Conservation (phyloP, 257 asterid species). For the Misopates orontium region DNA sequence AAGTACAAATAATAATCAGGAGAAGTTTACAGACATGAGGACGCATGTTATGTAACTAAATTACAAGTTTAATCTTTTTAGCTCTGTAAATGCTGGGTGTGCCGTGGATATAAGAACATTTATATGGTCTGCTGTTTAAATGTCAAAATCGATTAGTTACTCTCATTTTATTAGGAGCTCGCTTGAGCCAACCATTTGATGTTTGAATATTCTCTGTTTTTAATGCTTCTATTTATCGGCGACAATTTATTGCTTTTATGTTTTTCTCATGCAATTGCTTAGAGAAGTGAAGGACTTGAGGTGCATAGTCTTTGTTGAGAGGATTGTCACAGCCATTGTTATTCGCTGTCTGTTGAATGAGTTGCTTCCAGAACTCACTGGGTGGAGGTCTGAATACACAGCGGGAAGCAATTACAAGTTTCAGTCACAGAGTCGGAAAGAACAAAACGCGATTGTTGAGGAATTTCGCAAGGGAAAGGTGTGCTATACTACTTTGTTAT, state of each 20-base stretch:
- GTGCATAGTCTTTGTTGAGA: conserved; percentile 81
- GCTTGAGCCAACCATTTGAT: not conserved
- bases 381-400: conserved; percentile 72
- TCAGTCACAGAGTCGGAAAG: conserved; percentile 64
- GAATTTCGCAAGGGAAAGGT: conserved; percentile 68
- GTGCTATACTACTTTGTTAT: conserved; percentile 1
- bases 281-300: conserved; percentile 73
- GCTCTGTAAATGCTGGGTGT: too few species aligned
- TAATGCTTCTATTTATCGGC: not conserved
- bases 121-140: not conserved
- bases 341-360: conserved; percentile 61
- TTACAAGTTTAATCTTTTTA: too few species aligned
- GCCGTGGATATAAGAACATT: not conserved
- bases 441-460: conserved; percentile 55
- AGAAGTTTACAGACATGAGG: too few species aligned
- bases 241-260: too few species aligned
- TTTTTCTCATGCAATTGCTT: conserved; percentile 7
- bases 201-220: not conserved
- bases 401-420: conserved; percentile 53
- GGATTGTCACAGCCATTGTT: conserved; percentile 74
- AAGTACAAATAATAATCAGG: too few species aligned
- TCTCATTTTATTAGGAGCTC: not conserved
- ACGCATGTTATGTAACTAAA: too few species aligned
- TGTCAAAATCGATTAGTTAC: too few species aligned
- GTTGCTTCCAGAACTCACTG: conserved; percentile 47